Evolutionary conservation across 1,284 basidiomycete genomes (phyloP).

Genomic region (Leccinum brunneo-olivaceum): DNA sequence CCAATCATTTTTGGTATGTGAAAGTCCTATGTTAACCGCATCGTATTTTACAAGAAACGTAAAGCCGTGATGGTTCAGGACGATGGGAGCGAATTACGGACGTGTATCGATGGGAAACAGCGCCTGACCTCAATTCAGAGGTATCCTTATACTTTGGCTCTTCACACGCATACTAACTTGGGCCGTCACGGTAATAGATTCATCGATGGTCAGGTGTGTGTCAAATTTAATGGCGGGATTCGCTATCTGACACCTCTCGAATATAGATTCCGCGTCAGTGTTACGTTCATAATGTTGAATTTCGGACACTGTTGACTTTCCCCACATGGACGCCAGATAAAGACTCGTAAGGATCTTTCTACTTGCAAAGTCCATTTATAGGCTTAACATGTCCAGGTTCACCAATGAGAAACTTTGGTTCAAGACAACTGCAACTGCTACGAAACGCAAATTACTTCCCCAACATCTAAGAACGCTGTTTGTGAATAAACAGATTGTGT

Average conservation of each 20-base stretch:
- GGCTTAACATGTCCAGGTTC: constrained; percentile 17
- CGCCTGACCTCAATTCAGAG: constrained; percentile 46
- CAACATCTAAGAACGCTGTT: constrained; percentile 29
- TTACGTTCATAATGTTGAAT: constrained; percentile 7
- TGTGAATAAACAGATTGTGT: constrained; percentile 42
- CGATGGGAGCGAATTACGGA: constrained; percentile 39
- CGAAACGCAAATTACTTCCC: constrained; percentile 28
- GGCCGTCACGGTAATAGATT: constrained; percentile 30
- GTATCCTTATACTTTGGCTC: constrained; percentile 22
- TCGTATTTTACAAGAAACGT: background rate
- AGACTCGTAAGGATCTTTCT: constrained; percentile 32
- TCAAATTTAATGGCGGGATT: background rate
- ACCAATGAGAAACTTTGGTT: constrained; percentile 38
- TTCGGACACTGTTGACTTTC: constrained; percentile 3
- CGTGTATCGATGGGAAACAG: constrained; percentile 52
- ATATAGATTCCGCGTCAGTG: constrained; percentile 32
- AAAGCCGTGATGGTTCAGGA: constrained; percentile 25
- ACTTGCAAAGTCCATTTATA: background rate
- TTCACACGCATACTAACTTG: constrained; percentile 3
- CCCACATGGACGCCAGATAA: constrained; percentile 25
- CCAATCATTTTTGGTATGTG: constrained; percentile 45
- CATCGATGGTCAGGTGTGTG: constrained; percentile 42
- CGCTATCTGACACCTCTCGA: constrained; percentile 1
- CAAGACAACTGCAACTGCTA: constrained; percentile 18
- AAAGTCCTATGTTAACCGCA: background rate